Percentiles rank a stretch among this genome's conserved stretches.
phyloP scores from a whole-genome alignment of 2,329 filamentous ascomycete genomes.

The Cytospora piceae region DNA sequence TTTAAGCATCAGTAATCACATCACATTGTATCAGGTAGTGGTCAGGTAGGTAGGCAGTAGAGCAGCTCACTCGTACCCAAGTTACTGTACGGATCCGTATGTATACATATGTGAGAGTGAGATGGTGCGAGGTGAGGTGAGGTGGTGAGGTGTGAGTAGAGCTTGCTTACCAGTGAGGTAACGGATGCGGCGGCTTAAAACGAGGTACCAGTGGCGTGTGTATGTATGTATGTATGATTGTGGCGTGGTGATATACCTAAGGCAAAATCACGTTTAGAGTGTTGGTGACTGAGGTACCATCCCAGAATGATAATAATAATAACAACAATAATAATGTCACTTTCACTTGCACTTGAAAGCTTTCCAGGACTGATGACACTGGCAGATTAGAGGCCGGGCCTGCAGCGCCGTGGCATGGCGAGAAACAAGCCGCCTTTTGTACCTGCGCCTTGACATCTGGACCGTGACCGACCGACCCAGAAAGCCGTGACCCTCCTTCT shows the following conservation, averaged over 20 bases:
- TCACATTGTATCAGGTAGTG: neutral
- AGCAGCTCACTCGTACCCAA: too few relatives aligned
- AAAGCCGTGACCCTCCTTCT: neutral
- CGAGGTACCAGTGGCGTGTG: too few relatives aligned
- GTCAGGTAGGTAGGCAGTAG: too few relatives aligned
- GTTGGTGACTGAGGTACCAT: too few relatives aligned
- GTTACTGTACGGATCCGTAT: too few relatives aligned
- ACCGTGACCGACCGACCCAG: neutral
- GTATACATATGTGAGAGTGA: neutral
- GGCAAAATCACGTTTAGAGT: too few relatives aligned
- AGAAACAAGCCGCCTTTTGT: constrained; percentile 3
- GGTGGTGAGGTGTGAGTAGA: neutral
- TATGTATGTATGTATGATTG: neutral
- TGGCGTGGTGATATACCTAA: too few relatives aligned
- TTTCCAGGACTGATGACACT: neutral
- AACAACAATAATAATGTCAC: neutral
- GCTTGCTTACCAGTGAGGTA: neutral
- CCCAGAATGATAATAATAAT: too few relatives aligned
- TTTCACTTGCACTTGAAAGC: neutral
- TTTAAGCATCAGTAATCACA: neutral
- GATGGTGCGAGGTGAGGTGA: neutral
- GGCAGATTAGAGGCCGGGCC: neutral
- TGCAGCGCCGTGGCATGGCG: constrained; percentile 2
- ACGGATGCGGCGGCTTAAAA: neutral
- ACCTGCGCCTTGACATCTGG: constrained; percentile 1